Evolutionary conservation across 371 early-diverging fungal genomes (phyloP).

Genomic region (Mucor mucedo): DNA sequence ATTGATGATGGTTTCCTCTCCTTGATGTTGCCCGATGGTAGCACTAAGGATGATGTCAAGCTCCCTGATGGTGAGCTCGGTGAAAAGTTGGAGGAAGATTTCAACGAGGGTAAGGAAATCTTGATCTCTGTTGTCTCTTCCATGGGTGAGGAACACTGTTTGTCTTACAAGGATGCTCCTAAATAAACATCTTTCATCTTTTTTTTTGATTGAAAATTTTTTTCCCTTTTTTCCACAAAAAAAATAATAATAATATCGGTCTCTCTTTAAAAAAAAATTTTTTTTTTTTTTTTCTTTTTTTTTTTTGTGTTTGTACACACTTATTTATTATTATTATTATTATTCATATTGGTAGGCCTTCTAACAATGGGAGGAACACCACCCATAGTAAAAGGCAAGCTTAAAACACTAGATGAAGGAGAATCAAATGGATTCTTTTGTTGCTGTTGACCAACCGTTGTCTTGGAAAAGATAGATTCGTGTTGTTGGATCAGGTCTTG

Average conservation of each 20-base stretch:
- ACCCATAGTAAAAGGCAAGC: slow-evolving; percentile 11
- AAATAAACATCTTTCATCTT: slow-evolving; percentile 12
- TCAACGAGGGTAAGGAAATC: slow-evolving; percentile 86
- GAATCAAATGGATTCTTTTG: background rate
- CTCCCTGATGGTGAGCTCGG: slow-evolving; percentile 90
- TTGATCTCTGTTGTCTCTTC: slow-evolving; percentile 86
- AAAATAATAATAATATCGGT: no score
- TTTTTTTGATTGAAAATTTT: background rate
- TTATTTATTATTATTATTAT: background rate
- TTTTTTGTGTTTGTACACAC: background rate
- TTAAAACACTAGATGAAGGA: slow-evolving; percentile 10
- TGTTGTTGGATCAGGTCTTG: slow-evolving; percentile 44
- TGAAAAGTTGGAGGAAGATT: slow-evolving; percentile 71
- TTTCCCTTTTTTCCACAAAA: no score
- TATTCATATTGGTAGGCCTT: background rate
- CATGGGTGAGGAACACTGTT: slow-evolving; percentile 94
- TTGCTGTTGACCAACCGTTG: slow-evolving; percentile 1
- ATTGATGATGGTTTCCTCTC: slow-evolving; percentile 93
- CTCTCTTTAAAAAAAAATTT: background rate
- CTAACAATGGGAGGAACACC: background rate
- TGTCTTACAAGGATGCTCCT: slow-evolving; percentile 65
- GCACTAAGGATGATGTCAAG: slow-evolving; percentile 96
- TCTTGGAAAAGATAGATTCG: background rate
- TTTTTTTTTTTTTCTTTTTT: background rate
- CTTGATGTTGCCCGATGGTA: slow-evolving; percentile 80